Evolutionary conservation across 225 moss, liverwort and hornwort species (phyloP).

Genomic region (Thuidium tamariscinum): DNA sequence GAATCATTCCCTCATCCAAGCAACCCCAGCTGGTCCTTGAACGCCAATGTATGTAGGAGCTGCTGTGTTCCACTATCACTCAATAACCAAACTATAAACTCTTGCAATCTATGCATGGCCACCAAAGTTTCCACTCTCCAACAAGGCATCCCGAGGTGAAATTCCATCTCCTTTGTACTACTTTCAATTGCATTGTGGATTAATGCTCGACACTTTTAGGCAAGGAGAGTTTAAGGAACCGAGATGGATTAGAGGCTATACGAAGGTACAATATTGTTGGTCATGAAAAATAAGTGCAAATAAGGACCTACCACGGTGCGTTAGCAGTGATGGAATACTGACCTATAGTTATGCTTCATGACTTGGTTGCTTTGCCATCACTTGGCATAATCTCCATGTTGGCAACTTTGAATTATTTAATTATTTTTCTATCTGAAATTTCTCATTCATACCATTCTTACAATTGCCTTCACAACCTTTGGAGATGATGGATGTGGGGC

Average conservation of each 20-base stretch:
- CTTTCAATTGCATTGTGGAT: not conserved
- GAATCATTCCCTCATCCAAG: not conserved
- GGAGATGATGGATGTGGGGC: conserved; percentile 2
- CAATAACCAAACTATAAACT: not conserved
- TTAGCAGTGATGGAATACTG: not conserved
- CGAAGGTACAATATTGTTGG: not conserved
- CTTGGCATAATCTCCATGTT: not conserved
- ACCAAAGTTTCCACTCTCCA: not conserved
- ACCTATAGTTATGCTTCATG: not conserved
- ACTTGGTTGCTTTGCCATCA: not conserved
- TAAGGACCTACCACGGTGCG: not conserved
- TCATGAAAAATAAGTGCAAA: not conserved
- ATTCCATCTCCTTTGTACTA: not conserved
- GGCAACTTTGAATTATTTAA: not conserved
- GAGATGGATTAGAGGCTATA: not conserved
- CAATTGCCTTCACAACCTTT: not conserved
- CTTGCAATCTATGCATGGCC: conserved; percentile 1
- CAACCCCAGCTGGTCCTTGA: conserved; percentile 5
- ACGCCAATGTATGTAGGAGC: not conserved
- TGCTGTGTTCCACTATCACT: not conserved
- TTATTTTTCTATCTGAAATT: not conserved
- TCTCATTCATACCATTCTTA: not conserved
- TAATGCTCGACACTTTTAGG: not conserved
- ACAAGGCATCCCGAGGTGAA: conserved; percentile 18
- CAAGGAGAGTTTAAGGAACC: not conserved